Evolutionary conservation across 1,284 basidiomycete species (phyloP).

Genomic region (Ustilago shanxiensis): DNA sequence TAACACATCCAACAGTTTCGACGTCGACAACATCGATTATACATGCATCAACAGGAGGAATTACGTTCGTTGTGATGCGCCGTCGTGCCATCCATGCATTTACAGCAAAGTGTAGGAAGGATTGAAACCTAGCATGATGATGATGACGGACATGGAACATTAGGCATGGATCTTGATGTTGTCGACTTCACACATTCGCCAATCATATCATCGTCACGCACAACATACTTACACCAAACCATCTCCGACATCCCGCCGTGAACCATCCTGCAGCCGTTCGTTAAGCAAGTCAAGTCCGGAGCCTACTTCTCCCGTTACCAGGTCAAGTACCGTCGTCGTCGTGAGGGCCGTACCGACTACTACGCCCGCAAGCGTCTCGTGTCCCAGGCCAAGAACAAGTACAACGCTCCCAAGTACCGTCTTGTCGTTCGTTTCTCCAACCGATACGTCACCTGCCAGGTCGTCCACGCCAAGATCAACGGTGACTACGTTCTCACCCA

Average conservation of each 20-base stretch:
- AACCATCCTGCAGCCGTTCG: conserved; percentile 72
- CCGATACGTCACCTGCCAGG: conserved; percentile 73
- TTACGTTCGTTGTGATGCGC: conserved; percentile 18
- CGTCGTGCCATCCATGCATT: conserved; percentile 18
- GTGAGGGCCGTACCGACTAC: conserved; percentile 98
- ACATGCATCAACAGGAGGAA: not conserved
- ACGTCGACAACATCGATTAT: conserved; percentile 10
- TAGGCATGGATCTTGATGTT: not conserved
- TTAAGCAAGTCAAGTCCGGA: conserved; percentile 74
- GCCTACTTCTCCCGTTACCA: conserved; percentile 95
- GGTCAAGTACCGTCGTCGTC: conserved; percentile 76
- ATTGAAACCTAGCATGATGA: not conserved
- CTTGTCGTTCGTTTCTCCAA: conserved; percentile 89
- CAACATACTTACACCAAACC: conserved; percentile 16
- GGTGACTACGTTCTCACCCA: conserved; percentile 91
- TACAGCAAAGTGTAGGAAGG: not conserved
- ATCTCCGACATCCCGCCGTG: not conserved
- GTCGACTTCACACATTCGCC: not conserved
- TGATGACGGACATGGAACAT: not conserved
- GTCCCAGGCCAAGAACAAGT: conserved; percentile 99
- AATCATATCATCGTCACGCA: no score
- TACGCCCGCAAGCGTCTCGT: conserved; percentile 96
- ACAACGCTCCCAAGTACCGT: conserved; percentile 97
- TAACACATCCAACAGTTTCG: not conserved
- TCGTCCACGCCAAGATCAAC: conserved; percentile 95